Evolutionary conservation across 805 yeast species (phyloP).

Genomic region (Saccharomyces jurei): DNA sequence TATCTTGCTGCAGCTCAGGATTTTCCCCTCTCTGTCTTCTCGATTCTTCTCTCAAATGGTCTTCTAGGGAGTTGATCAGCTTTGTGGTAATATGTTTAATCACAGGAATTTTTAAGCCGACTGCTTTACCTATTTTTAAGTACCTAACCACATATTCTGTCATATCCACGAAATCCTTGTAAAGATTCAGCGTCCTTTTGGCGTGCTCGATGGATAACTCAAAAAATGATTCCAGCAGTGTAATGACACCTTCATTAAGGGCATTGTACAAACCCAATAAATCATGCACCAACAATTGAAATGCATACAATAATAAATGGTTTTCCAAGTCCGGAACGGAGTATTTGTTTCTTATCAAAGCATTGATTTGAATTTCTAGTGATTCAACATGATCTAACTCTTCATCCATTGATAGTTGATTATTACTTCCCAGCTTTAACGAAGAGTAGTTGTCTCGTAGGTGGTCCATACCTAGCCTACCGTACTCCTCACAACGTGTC

Average conservation of each 20-base stretch:
- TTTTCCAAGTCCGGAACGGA: conserved; percentile 73
- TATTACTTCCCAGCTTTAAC: conserved; percentile 41
- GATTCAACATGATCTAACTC: conserved; percentile 75
- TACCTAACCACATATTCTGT: conserved; percentile 80
- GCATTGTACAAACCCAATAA: conserved; percentile 75
- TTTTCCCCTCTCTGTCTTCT: neutral
- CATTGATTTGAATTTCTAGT: conserved; percentile 71
- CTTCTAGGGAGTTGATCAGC: conserved; percentile 74
- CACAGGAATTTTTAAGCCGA: conserved; percentile 84
- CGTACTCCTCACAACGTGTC: conserved; percentile 60
- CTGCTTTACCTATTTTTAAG: conserved; percentile 78
- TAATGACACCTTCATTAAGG: conserved; percentile 87
- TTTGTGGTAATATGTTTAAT: conserved; percentile 95
- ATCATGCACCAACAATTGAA: conserved; percentile 79
- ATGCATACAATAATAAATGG: conserved; percentile 73
- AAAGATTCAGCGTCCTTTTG: conserved; percentile 70
- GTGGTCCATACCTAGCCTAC: conserved; percentile 56
- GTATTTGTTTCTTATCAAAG: conserved; percentile 63
- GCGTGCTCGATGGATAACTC: conserved; percentile 84
- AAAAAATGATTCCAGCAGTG: conserved; percentile 82
- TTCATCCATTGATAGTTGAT: conserved; percentile 56
- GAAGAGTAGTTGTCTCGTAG: conserved; percentile 58
- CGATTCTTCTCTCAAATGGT: conserved; percentile 68
- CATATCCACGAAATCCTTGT: conserved; percentile 71
- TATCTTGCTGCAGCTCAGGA: conserved; percentile 36